phyloP scores from a whole-genome alignment of 306 rosid genomes.

The Hippophae gyantsensis region DNA sequence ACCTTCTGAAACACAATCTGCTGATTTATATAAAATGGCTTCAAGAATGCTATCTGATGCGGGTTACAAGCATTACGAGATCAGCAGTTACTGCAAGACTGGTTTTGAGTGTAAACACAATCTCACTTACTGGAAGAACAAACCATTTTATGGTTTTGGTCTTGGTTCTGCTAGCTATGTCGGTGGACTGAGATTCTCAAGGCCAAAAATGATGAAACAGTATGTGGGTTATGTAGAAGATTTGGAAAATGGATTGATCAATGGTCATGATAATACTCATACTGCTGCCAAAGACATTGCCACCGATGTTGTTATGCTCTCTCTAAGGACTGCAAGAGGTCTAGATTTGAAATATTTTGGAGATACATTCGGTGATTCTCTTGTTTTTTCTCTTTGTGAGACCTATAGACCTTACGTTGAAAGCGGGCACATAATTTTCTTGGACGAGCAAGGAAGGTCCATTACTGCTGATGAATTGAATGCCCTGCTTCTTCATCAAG shows the following conservation, averaged over 20 bases:
- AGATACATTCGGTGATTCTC: conserved; percentile 45
- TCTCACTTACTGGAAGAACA: conserved; percentile 78
- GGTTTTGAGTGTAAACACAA: conserved; percentile 88
- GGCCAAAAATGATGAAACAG: conserved; percentile 62
- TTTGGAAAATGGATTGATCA: conserved; percentile 55
- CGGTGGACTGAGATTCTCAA: conserved; percentile 68
- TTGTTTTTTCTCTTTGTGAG: conserved; percentile 48
- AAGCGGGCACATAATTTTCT: conserved; percentile 71
- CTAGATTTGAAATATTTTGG: conserved; percentile 51
- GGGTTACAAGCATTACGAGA: conserved; percentile 66
- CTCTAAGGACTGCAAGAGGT: conserved; percentile 72
- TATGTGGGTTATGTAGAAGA: conserved; percentile 53
- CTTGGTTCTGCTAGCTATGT: conserved; percentile 81
- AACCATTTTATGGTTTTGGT: conserved; percentile 77
- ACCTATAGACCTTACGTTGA: conserved; percentile 55
- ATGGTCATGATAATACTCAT: conserved; percentile 21
- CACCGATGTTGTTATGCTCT: conserved; percentile 75
- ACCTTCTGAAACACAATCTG: conserved; percentile 76
- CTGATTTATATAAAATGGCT: conserved; percentile 76
- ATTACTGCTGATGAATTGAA: conserved; percentile 35
- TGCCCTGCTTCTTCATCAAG: conserved; percentile 7
- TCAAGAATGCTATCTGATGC: conserved; percentile 56
- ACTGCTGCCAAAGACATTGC: conserved; percentile 46
- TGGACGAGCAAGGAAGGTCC: conserved; percentile 44
- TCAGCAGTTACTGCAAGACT: conserved; percentile 79